phyloP scores from a whole-genome alignment of 208 protist species.

The Trypanosoma grayi region DNA sequence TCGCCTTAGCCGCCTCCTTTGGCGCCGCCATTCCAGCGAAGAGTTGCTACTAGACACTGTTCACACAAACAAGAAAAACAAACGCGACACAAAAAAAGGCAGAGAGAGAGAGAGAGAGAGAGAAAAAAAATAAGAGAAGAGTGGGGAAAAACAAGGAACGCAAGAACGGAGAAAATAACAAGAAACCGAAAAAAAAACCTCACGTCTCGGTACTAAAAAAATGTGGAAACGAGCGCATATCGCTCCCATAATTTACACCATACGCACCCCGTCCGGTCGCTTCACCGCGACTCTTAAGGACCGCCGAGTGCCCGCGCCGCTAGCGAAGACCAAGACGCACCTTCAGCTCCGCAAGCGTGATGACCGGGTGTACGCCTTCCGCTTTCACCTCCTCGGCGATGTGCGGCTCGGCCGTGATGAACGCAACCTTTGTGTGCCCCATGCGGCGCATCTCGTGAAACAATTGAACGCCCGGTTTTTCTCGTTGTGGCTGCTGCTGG shows the following conservation, averaged over 20 bases:
- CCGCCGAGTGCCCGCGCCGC: no score
- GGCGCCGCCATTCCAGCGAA: slow-evolving; percentile 4
- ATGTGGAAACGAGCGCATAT: no score
- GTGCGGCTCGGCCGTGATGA: slow-evolving; percentile 42
- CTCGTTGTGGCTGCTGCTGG: neutral
- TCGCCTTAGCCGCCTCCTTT: slow-evolving; percentile 19
- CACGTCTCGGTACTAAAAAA: no score
- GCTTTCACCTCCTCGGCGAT: slow-evolving; percentile 35
- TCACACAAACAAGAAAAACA: slow-evolving; percentile 5
- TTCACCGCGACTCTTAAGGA: no score
- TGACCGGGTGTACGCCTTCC: slow-evolving; percentile 43
- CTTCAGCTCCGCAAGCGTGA: slow-evolving; percentile 37
- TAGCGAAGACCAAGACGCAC: slow-evolving; percentile 23
- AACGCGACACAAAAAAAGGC: neutral
- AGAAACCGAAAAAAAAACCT: no score
- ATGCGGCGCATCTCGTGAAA: slow-evolving; percentile 36
- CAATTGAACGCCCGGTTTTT: slow-evolving; percentile 27
- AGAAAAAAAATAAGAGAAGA: slow-evolving; percentile 8
- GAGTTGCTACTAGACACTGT: neutral
- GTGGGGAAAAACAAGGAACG: neutral
- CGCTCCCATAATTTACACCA: no score
- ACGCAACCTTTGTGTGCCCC: slow-evolving; percentile 49
- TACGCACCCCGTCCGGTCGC: no score
- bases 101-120: neutral
- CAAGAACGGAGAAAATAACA: no score